phyloP scores from a whole-genome alignment of 148 eudicot genomes.

The Polygonum maritimum region DNA sequence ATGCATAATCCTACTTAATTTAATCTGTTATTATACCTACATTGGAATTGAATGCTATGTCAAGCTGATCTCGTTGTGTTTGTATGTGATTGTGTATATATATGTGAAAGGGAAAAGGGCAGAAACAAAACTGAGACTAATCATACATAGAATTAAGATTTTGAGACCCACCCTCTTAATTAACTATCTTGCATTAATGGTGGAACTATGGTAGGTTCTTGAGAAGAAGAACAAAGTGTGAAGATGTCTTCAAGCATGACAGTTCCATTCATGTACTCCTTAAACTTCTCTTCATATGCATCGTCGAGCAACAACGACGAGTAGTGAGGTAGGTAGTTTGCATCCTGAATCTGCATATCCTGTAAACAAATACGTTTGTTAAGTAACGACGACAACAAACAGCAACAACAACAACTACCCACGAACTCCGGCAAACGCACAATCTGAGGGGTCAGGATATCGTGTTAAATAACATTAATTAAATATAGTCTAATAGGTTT shows the following conservation, averaged over 20 bases:
- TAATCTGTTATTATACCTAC: neutral
- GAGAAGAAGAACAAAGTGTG: constrained; percentile 1
- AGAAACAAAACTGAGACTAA: neutral
- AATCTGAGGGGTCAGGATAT: too few relatives aligned
- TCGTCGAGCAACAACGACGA: neutral
- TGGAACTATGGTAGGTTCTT: neutral
- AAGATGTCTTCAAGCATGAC: constrained; percentile 2
- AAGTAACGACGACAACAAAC: too few relatives aligned
- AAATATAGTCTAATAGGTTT: neutral
- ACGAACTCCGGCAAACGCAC: too few relatives aligned
- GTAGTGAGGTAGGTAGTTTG: neutral
- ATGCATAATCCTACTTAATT: neutral
- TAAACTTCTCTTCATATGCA: neutral
- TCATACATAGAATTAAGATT: neutral
- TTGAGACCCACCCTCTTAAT: neutral
- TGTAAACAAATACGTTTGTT: neutral
- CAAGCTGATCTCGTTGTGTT: too few relatives aligned
- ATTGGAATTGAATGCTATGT: neutral
- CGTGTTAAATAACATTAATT: too few relatives aligned
- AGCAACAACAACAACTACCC: too few relatives aligned
- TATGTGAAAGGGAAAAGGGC: neutral
- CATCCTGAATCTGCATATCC: constrained; percentile 3
- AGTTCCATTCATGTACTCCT: constrained; percentile 4
- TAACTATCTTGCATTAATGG: neutral
- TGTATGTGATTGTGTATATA: neutral